phyloP scores from a whole-genome alignment of 352 stramenopile species.

The Blastocystis sp. region DNA sequence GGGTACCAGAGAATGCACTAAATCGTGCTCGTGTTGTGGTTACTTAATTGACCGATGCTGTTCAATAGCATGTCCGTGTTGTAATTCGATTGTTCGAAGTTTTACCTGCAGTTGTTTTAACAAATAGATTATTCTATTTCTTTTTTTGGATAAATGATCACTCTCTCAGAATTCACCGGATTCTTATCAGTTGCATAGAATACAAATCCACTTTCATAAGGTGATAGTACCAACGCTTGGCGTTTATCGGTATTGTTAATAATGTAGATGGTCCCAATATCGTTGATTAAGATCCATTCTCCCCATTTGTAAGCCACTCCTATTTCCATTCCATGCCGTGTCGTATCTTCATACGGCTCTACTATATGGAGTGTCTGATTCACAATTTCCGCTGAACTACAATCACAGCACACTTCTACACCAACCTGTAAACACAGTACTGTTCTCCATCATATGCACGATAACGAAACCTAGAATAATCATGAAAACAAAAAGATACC shows the following conservation, averaged over 20 bases:
- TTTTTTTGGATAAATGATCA: neutral
- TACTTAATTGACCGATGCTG: neutral
- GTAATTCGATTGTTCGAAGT: neutral
- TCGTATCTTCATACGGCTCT: neutral
- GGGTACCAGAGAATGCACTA: neutral
- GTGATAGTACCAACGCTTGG: neutral
- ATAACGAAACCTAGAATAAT: neutral
- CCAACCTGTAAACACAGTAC: slow-evolving; percentile 1
- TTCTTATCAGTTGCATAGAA: slow-evolving; percentile 44
- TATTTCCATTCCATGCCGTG: neutral
- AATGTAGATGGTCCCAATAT: slow-evolving; percentile 11
- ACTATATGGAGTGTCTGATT: neutral
- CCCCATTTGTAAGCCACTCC: slow-evolving; percentile 3
- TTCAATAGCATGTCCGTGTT: neutral
- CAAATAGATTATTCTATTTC: neutral
- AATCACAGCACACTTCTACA: neutral
- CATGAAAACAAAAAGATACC: neutral
- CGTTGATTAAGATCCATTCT: slow-evolving; percentile 11
- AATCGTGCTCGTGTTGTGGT: neutral
- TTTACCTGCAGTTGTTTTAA: neutral
- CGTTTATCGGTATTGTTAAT: slow-evolving; percentile 14
- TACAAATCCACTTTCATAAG: slow-evolving; percentile 15
- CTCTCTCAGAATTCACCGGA: neutral
- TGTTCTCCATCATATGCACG: slow-evolving; percentile 11
- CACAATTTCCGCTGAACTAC: slow-evolving; percentile 22